phyloP scores from a whole-genome alignment of 306 rosid genomes.

The Gillenia trifoliata region DNA sequence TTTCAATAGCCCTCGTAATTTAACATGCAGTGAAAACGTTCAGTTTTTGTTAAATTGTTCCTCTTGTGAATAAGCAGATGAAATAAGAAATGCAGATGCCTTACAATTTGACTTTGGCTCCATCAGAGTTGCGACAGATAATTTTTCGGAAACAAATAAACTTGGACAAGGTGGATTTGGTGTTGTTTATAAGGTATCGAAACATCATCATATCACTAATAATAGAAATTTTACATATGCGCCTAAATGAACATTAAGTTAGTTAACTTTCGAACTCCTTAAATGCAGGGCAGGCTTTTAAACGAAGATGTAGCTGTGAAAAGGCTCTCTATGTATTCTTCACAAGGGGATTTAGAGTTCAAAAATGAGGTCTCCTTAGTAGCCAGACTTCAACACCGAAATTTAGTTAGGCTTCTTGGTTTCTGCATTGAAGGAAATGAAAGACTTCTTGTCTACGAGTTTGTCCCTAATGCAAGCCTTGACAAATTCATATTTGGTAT shows the following conservation, averaged over 20 bases:
- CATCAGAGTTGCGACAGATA: conserved; percentile 1
- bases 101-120: conserved; percentile 1
- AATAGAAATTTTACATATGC: too few species aligned
- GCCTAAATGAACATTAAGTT: neutral
- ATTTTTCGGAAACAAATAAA: neutral
- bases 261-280: neutral
- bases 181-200: neutral
- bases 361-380: neutral
- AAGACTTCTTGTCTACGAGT: conserved; percentile 15
- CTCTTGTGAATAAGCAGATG: too few species aligned
- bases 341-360: conserved; percentile 4
- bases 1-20: too few species aligned
- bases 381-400: neutral
- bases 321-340: neutral
- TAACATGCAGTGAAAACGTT: too few species aligned
- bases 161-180: neutral
- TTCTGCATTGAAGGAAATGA: conserved; percentile 12
- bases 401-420: conserved; percentile 7
- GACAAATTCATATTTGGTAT: conserved; percentile 12
- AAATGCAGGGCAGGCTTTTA: neutral
- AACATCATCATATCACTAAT: neutral
- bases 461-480: conserved; percentile 10
- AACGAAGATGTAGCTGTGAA: neutral
- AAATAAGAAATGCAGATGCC: neutral
- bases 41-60: too few species aligned